Evolutionary conservation across 1,139 yeast genomes (phyloP), one percentile per base, ranked within the genome.

Genomic region (Saccharomyces hybrid): DNA sequence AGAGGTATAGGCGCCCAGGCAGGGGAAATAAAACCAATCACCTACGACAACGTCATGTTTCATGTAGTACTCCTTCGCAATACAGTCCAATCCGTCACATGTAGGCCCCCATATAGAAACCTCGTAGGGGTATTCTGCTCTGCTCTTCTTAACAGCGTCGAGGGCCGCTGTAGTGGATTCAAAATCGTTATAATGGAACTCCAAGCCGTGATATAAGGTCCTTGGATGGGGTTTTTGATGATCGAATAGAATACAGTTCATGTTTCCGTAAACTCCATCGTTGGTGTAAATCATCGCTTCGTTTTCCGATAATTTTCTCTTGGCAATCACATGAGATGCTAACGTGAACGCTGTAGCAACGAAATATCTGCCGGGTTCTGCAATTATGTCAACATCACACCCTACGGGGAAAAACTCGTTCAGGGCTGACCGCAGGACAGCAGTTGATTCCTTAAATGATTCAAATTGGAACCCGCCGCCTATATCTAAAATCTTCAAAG

Each of bases 31-130:
- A 57, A 93, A 72, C 98, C 98, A 93, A 70, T 93, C 98, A 16
- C 97, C 98, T 50, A 86, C 86, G 47, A 77, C 75, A 51, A 90
- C 83, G 50, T 83, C 81, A 53, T 78, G 77, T 14, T 83, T 76
- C 67, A 91, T 75, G 50, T 64, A 63, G 56, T 81, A 74, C 47
- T 75, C 76, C 52, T 77, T 71, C 27, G 87, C 72, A 56, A 93
- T 82, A 70, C 96, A 87, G 70, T 93, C 99, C 61, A 93, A 77
- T 4, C 98, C 97, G 72, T 93, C 99, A 73, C 99, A 93, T 25
- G 98, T 93, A 50, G 98, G 99, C 6, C 99, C 99, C 98, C 98
- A 93, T 57, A 93, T 79, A 20, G 96, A 84, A 67, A 76, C 88
- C 62, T 70, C 73, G 63, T 69, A 68, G 51, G 60, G 60, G 31